Base-by-base conservation (phyloP, 108 stramenopile species). In the Fistulifera pelliculosa region DNA sequence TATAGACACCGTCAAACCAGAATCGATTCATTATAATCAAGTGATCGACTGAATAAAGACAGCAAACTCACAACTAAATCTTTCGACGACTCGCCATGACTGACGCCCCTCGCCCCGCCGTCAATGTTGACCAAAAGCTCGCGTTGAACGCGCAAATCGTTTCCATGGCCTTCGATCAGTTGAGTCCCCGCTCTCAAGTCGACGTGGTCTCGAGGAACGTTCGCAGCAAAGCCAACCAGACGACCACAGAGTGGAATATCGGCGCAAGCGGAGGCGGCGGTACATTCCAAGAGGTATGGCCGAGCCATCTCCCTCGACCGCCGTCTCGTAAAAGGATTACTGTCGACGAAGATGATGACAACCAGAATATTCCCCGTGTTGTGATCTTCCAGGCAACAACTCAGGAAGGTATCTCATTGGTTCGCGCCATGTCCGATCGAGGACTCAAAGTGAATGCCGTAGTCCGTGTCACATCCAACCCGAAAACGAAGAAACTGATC, bases 351-450 rank as follows among this genome's bases (percentile, higher is more conserved):
- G 26, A 27, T 27, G 22, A 18, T 41, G 22, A 43, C 14, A 19
- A 26, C 43, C 17, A 8, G 17, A 57, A 40, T 41, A 23, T 10
- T 14, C 56, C 56, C 18, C 41, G 43, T n/a, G 56, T 57, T 26
- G 42, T 69, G 21, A 66, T 76, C 16, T 76, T 76, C 41, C 66
- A 64, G 53, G 75, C 75, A 49, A 76, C 71, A 25, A 76, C 70
- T 18, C 53, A 64, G 48, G 75, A 76, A 60, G 75, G 75, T 21
- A 57, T 60, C 13, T 67, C 66, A 19, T 61, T 76, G 53, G 75
- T 76, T 16, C 60, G 65, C 23, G 69, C 68, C 25, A 54, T 76
- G 60, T 63, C 70, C 0, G 66, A 64, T 12, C 71, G 68, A 54
- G 75, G 75, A 2, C 42, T 71, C 44, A 52, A 66, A 42, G 75